Percentiles rank a stretch among this genome's conserved stretches.
These are phyloP conservation scores for Pythium brachiatum DNA, from an alignment of 352 stramenopile species.

Conservation along the genomic window DNA sequence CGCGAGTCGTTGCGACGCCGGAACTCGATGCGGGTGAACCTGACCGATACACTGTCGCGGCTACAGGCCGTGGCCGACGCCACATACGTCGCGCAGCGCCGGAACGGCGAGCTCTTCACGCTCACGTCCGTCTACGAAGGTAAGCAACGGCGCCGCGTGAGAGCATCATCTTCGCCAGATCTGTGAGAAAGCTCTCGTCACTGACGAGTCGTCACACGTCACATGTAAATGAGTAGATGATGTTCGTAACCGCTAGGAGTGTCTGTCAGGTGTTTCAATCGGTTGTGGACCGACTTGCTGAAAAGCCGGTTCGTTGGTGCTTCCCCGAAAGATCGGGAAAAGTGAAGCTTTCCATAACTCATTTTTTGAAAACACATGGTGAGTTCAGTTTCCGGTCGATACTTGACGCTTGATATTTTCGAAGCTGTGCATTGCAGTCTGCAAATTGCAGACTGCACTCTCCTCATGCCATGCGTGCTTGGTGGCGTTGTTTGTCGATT, in stretches of 20 bases:
- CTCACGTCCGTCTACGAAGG: neutral
- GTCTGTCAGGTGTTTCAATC: too few species aligned
- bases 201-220: neutral
- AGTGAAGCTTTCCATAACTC: neutral
- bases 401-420: neutral
- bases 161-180: neutral
- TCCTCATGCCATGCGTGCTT: too few species aligned
- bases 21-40: constrained; percentile 7
- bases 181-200: constrained; percentile 7
- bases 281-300: neutral
- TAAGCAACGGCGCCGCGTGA: neutral
- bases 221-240: neutral
- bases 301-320: neutral
- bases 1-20: neutral
- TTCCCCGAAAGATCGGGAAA: constrained; percentile 3
- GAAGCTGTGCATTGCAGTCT: too few species aligned
- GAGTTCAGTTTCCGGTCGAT: neutral
- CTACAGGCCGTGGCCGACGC: constrained; percentile 21
- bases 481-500: too few species aligned
- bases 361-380: neutral
- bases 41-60: constrained; percentile 9
- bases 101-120: constrained; percentile 10
- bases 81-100: constrained; percentile 12
- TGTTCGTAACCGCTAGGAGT: neutral
- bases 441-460: too few species aligned